Conservation (phyloP, 768 basidiomycete species). For the Coprinopsis marcescibilis region DNA sequence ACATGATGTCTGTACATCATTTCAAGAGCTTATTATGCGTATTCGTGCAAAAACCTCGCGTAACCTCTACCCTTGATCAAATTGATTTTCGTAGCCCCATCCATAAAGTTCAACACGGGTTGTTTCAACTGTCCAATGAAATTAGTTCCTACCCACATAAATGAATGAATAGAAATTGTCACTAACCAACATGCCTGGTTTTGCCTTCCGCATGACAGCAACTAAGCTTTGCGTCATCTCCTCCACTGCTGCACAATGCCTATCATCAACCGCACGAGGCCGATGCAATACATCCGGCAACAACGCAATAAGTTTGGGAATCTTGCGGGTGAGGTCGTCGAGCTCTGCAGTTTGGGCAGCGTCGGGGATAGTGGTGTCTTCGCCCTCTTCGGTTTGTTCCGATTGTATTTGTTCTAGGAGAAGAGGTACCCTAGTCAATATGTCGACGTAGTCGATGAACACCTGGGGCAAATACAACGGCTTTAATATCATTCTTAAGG, state of each 20-base stretch:
- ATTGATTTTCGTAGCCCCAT: slow-evolving; percentile 53
- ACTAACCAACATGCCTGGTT: slow-evolving; percentile 58
- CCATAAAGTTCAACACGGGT: slow-evolving; percentile 30
- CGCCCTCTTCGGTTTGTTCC: slow-evolving; percentile 25
- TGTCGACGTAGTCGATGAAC: slow-evolving; percentile 67
- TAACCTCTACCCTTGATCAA: slow-evolving; percentile 62
- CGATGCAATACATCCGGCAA: slow-evolving; percentile 59
- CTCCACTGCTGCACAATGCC: slow-evolving; percentile 64
- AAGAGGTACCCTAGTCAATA: slow-evolving; percentile 54
- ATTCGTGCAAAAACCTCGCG: slow-evolving; percentile 59
- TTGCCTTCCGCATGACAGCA: slow-evolving; percentile 49
- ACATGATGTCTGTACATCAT: too few relatives aligned
- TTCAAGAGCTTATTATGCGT: too few relatives aligned
- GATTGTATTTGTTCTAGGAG: slow-evolving; percentile 37
- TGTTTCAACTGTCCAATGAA: slow-evolving; percentile 20
- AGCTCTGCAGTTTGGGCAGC: slow-evolving; percentile 39
- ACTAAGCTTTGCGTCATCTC: slow-evolving; percentile 69
- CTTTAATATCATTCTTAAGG: slow-evolving; percentile 1
- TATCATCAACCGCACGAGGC: slow-evolving; percentile 47
- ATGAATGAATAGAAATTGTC: not conserved
- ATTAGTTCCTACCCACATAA: not conserved
- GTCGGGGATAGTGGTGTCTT: slow-evolving; percentile 33
- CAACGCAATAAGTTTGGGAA: slow-evolving; percentile 60
- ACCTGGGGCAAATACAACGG: slow-evolving; percentile 31
- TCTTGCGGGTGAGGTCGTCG: slow-evolving; percentile 51